phyloP scores from a whole-genome alignment of 2,329 filamentous ascomycete species.

The Penicillium brevicompactum region DNA sequence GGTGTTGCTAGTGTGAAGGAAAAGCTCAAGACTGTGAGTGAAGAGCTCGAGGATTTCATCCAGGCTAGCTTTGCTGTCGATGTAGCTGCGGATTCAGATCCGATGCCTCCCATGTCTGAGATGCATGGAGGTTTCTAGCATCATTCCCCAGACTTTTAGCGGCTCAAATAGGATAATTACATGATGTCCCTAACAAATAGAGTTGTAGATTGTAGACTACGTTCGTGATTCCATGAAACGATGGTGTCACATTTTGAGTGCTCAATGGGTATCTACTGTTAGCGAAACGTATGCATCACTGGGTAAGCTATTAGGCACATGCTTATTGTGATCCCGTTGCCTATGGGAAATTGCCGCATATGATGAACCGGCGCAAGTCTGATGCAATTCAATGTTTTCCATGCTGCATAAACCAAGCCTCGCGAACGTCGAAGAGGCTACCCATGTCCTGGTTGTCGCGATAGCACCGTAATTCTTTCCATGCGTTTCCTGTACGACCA shows the following conservation, averaged over 20 bases:
- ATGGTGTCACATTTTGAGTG: neutral
- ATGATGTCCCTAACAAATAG: too few relatives aligned
- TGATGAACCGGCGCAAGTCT: neutral
- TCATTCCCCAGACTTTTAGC: too few relatives aligned
- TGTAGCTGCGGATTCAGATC: conserved; percentile 38
- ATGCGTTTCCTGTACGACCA: conserved; percentile 41
- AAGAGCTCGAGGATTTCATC: conserved; percentile 95
- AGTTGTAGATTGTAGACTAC: too few relatives aligned
- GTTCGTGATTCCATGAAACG: neutral
- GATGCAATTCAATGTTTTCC: conserved; percentile 13
- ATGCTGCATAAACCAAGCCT: conserved; percentile 40
- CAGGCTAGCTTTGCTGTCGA: conserved; percentile 86
- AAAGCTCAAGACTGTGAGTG: conserved; percentile 93
- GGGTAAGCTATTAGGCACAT: neutral
- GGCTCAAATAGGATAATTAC: too few relatives aligned
- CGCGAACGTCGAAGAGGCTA: conserved; percentile 47
- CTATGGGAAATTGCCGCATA: neutral
- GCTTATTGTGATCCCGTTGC: neutral
- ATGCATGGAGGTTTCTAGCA: conserved; percentile 8
- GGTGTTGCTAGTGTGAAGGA: conserved; percentile 87
- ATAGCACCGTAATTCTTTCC: conserved; percentile 47
- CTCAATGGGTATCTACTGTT: neutral
- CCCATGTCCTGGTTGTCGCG: conserved; percentile 51
- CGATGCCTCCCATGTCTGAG: conserved; percentile 13
- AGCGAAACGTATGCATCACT: neutral